These are phyloP conservation scores for Eustoma russellianum DNA, from an alignment of 257 asterid genomes.

Conservation along the genomic window DNA sequence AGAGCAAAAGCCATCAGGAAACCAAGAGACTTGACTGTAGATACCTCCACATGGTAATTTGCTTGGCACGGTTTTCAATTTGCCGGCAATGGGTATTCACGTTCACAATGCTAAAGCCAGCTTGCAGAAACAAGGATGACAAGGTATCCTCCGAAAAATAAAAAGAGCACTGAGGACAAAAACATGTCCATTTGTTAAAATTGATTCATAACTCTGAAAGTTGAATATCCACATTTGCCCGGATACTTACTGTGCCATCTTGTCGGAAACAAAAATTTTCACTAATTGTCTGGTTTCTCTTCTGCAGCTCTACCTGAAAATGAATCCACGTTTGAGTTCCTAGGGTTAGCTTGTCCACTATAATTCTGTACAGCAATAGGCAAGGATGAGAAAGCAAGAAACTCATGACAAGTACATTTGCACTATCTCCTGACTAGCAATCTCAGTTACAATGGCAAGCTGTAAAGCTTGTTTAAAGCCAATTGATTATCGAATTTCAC, in stretches of 20 bases:
- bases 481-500: too few species aligned
- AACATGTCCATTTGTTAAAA: conserved; percentile 11
- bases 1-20: too few species aligned
- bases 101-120: conserved; percentile 51
- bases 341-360: neutral
- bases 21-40: neutral
- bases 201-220: neutral
- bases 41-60: conserved; percentile 55
- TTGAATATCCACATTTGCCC: conserved; percentile 3
- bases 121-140: conserved; percentile 41
- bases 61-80: conserved; percentile 43
- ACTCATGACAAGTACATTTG: too few species aligned
- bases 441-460: too few species aligned
- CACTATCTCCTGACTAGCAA: too few species aligned
- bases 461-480: too few species aligned
- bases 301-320: conserved; percentile 67
- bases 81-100: conserved; percentile 41
- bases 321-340: conserved; percentile 9
- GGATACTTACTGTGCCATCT: conserved; percentile 74
- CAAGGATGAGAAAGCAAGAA: neutral
- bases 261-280: conserved; percentile 56
- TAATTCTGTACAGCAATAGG: neutral
- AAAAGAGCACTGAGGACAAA: conserved; percentile 54
- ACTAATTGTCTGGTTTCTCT: conserved; percentile 59
- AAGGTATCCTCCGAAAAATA: conserved; percentile 57